phyloP scores from a whole-genome alignment of 2,329 filamentous ascomycete genomes.

The Ceratocystis huliohia region DNA sequence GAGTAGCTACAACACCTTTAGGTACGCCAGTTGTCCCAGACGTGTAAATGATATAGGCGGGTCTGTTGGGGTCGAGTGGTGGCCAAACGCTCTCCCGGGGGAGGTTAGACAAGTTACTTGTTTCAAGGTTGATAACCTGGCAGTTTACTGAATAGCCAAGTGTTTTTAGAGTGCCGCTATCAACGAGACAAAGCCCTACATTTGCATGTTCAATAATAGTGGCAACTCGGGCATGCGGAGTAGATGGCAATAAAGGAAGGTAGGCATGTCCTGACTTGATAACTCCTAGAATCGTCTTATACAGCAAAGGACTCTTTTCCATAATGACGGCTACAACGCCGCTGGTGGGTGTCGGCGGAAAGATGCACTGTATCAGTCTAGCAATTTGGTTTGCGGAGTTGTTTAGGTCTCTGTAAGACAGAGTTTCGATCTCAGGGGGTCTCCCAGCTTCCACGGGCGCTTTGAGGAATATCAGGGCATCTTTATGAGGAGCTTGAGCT shows the following conservation, averaged over 20 bases:
- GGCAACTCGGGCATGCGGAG: slow-evolving; percentile 47
- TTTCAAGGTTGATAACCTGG: slow-evolving; percentile 28
- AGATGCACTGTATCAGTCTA: slow-evolving; percentile 21
- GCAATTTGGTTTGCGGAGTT: slow-evolving; percentile 51
- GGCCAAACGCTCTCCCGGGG: slow-evolving; percentile 23
- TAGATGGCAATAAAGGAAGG: slow-evolving; percentile 64
- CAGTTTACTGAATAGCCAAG: slow-evolving; percentile 19
- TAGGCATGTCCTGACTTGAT: slow-evolving; percentile 67
- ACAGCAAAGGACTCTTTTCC: slow-evolving; percentile 62
- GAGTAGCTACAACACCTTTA: slow-evolving; percentile 68
- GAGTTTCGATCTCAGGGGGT: slow-evolving; percentile 27
- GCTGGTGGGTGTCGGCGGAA: not conserved
- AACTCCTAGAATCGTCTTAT: slow-evolving; percentile 60
- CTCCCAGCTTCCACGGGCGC: slow-evolving; percentile 28
- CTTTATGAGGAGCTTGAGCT: slow-evolving; percentile 34
- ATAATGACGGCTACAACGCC: slow-evolving; percentile 53
- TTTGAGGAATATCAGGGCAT: slow-evolving; percentile 51
- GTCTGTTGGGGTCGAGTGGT: slow-evolving; percentile 33
- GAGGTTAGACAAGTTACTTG: slow-evolving; percentile 25
- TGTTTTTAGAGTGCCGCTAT: slow-evolving; percentile 26
- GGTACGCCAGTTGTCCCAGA: slow-evolving; percentile 71
- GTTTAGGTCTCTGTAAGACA: slow-evolving; percentile 58
- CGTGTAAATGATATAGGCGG: slow-evolving; percentile 71
- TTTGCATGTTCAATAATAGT: slow-evolving; percentile 51
- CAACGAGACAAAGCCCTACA: slow-evolving; percentile 35